A percentile compares a stretch with the other conserved stretches of the same genome.
phyloP scores from a whole-genome alignment of 768 basidiomycete genomes.

The Zangia roseola region DNA sequence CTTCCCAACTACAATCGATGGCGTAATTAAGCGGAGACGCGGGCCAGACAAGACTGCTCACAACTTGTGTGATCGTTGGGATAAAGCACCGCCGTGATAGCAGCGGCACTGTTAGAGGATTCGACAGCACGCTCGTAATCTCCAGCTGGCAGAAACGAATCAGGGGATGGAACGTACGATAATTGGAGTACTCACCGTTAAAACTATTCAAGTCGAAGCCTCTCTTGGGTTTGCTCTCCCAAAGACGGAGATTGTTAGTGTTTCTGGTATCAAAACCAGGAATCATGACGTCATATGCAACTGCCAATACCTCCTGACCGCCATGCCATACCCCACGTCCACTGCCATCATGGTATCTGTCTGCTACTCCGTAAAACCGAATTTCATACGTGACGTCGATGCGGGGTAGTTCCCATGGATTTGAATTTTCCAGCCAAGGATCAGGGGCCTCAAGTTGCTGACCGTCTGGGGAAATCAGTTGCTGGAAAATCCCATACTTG shows the following conservation, averaged over 20 bases:
- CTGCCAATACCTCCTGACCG: conserved; percentile 90
- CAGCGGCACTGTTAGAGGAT: conserved; percentile 85
- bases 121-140: conserved; percentile 91
- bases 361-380: conserved; percentile 85
- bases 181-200: conserved; percentile 58
- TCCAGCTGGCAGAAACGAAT: conserved; percentile 54
- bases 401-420: conserved; percentile 87
- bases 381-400: conserved; percentile 84
- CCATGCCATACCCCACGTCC: conserved; percentile 76
- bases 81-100: conserved; percentile 93
- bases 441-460: conserved; percentile 89
- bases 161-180: background rate
- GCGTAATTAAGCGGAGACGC: background rate
- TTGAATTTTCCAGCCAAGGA: conserved; percentile 86
- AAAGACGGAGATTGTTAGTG: conserved; percentile 85
- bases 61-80: conserved; percentile 88
- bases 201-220: conserved; percentile 94
- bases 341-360: conserved; percentile 57
- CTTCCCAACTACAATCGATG: conserved; percentile 60
- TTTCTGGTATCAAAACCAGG: conserved; percentile 79
- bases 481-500: conserved; percentile 96
- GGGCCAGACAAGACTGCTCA: conserved; percentile 27
- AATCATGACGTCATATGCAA: conserved; percentile 94
- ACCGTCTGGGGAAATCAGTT: conserved; percentile 82
- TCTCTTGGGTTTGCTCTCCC: conserved; percentile 84